These are phyloP conservation scores for Xylariaceae sp. DNA, from an alignment of 2,329 filamentous ascomycete genomes.

Conservation along the genomic window DNA sequence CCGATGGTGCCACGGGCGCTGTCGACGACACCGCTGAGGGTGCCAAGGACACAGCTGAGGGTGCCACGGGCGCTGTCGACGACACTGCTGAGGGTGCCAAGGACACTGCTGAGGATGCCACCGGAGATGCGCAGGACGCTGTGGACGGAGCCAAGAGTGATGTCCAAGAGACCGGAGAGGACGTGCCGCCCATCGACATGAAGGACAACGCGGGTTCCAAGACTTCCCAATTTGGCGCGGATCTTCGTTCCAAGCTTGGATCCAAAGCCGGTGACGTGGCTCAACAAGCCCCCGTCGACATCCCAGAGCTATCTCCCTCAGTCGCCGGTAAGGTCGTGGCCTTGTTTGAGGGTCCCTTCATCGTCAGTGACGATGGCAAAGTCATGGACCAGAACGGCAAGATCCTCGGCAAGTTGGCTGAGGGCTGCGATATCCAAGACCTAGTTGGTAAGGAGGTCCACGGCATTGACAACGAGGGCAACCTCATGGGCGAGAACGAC, in stretches of 20 bases:
- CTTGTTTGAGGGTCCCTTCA: conserved; percentile 45
- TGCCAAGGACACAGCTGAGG: conserved; percentile 13
- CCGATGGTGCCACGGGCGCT: conserved; percentile 8
- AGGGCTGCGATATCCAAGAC: conserved; percentile 26
- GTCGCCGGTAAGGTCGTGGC: conserved; percentile 36
- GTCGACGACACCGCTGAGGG: conserved; percentile 13
- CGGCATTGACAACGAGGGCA: conserved; percentile 60
- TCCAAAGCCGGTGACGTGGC: conserved; percentile 11
- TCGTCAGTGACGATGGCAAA: conserved; percentile 49
- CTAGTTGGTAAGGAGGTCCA: conserved; percentile 59
- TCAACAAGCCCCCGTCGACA: conserved; percentile 28
- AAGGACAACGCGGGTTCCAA: conserved; percentile 7
- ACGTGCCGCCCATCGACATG: conserved; percentile 9
- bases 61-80: conserved; percentile 13
- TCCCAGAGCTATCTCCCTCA: conserved; percentile 39
- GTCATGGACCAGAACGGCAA: conserved; percentile 55
- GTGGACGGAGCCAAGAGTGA: conserved; percentile 18
- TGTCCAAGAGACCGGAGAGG: conserved; percentile 17
- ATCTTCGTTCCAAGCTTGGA: not conserved
- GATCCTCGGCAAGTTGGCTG: conserved; percentile 43
- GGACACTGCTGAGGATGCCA: conserved; percentile 14
- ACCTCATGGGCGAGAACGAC: conserved; percentile 60
- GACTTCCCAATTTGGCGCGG: too few relatives aligned
- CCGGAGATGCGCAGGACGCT: conserved; percentile 14
- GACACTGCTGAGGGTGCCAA: conserved; percentile 17